phyloP scores from a whole-genome alignment of 176 grass and related monocot genomes.

The Bolboschoenus planiculmis region DNA sequence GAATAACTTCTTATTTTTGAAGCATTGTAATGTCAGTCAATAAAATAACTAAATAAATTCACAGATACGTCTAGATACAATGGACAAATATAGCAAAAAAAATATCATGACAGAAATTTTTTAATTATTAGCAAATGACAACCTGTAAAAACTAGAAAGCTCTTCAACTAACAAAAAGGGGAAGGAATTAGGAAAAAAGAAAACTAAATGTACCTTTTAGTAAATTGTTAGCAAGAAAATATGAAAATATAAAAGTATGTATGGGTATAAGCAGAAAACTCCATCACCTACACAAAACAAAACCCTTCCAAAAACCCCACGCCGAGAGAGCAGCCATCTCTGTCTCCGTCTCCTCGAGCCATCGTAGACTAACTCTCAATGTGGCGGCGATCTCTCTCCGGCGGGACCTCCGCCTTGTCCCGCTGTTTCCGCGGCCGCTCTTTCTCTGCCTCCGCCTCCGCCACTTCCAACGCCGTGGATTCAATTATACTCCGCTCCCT shows the following conservation, averaged over 20 bases:
- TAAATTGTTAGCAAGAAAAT: no score
- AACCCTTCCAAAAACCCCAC: slow-evolving; percentile 13
- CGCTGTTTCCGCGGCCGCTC: slow-evolving; percentile 2
- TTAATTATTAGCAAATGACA: no score
- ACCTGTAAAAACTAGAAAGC: no score
- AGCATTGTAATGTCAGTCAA: no score
- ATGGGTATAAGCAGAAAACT: neutral
- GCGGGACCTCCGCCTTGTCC: slow-evolving; percentile 26
- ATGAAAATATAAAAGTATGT: neutral
- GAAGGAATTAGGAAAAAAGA: no score
- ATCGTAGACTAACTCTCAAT: neutral
- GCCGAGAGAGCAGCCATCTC: neutral
- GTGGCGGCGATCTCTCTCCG: slow-evolving; percentile 21
- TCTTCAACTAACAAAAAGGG: no score
- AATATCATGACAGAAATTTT: no score
- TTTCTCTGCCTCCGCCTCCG: slow-evolving; percentile 19
- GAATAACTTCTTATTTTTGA: no score
- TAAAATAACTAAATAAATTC: no score
- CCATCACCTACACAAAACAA: neutral
- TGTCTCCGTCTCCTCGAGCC: neutral
- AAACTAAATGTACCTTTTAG: no score
- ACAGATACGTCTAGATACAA: no score
- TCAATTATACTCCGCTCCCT: slow-evolving; percentile 83
- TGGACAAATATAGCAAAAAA: no score
- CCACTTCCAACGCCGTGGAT: slow-evolving; percentile 47